phyloP scores from a whole-genome alignment of 495 filamentous ascomycete genomes.

The Penicillium pulvis region DNA sequence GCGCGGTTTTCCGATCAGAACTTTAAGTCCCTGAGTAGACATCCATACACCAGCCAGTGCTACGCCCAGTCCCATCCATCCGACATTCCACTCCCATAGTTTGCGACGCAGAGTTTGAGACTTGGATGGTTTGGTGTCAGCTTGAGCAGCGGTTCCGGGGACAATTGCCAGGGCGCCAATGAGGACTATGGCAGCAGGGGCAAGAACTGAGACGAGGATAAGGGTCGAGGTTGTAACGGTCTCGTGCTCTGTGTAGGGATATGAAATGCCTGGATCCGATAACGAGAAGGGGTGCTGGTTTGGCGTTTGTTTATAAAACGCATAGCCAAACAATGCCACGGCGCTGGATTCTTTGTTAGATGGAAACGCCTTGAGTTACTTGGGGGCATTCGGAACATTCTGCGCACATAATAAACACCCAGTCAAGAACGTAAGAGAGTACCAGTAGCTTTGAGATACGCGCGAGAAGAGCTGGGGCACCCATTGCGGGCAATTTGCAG shows the following conservation, averaged over 20 bases:
- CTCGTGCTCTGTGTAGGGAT: constrained; percentile 53
- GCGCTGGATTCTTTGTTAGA: constrained; percentile 30
- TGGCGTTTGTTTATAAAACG: constrained; percentile 41
- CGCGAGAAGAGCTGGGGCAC: constrained; percentile 8
- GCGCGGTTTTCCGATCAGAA: constrained; percentile 62
- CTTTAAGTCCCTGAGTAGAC: constrained; percentile 64
- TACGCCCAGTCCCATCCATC: constrained; percentile 64
- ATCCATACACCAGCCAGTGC: constrained; percentile 56
- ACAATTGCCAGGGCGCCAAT: constrained; percentile 51
- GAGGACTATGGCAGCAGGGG: constrained; percentile 55
- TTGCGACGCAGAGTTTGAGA: constrained; percentile 43
- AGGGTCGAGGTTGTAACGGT: constrained; percentile 57
- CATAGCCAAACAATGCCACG: constrained; percentile 49
- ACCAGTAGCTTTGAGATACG: constrained; percentile 42
- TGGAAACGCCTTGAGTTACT: not conserved
- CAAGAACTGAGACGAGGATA: constrained; percentile 50
- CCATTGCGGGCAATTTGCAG: constrained; percentile 10
- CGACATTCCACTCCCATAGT: constrained; percentile 66
- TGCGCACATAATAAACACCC: constrained; percentile 54
- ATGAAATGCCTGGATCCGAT: constrained; percentile 58
- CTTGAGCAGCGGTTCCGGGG: constrained; percentile 41
- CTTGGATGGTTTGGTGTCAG: constrained; percentile 23
- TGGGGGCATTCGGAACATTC: not conserved
- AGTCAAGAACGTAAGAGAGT: constrained; percentile 55
- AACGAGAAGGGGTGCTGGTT: constrained; percentile 52